These are phyloP conservation scores for Capsaspora owczarzaki DNA, from an alignment of 78 protist genomes.

Conservation along the genomic window DNA sequence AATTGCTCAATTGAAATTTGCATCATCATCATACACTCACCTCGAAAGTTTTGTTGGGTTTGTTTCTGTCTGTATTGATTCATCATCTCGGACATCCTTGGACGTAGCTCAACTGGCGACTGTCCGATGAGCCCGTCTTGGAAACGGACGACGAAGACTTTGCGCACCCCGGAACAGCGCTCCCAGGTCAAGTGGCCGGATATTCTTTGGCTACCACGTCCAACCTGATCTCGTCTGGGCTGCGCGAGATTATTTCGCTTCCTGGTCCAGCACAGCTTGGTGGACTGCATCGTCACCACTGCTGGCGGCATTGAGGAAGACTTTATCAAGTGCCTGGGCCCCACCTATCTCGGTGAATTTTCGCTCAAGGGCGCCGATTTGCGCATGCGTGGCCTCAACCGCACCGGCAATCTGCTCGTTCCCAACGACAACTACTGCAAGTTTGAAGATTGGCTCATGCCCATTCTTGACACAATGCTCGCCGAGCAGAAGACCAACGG, in stretches of 20 bases:
- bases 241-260: constrained; percentile 85
- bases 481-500: constrained; percentile 67
- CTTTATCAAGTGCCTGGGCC: constrained; percentile 95
- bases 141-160: constrained; percentile 37
- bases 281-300: constrained; percentile 80
- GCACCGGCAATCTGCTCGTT: constrained; percentile 97
- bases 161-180: background rate
- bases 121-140: constrained; percentile 49
- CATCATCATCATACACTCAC: no score
- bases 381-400: constrained; percentile 71
- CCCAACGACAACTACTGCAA: constrained; percentile 95
- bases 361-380: constrained; percentile 53
- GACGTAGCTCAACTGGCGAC: background rate
- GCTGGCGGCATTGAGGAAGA: constrained; percentile 99
- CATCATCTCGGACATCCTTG: no score
- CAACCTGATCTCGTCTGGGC: constrained; percentile 92
- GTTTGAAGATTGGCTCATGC: constrained; percentile 92
- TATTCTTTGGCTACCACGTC: constrained; percentile 96
- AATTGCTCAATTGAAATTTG: no score
- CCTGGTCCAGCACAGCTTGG: constrained; percentile 70
- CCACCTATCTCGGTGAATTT: constrained; percentile 90
- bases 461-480: constrained; percentile 83
- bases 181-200: constrained; percentile 27
- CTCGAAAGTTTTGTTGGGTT: no score
- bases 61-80: no score